Conservation (phyloP, 495 filamentous ascomycete species). For the Penicillium herquei region DNA sequence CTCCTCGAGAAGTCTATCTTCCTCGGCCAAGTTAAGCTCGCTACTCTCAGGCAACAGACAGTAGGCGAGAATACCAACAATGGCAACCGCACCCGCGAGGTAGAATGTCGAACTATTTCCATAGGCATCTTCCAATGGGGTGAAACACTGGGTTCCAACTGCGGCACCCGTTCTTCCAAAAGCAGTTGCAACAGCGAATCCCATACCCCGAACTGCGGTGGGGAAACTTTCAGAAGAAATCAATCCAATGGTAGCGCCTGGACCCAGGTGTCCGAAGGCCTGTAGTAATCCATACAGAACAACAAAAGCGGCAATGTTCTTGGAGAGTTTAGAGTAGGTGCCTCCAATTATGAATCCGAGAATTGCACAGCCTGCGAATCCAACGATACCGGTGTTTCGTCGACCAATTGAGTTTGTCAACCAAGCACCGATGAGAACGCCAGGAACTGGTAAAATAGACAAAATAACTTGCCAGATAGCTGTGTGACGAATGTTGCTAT, state of each 20-base stretch:
- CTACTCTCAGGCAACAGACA: slow-evolving; percentile 35
- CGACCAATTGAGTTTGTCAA: slow-evolving; percentile 34
- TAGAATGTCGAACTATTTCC: slow-evolving; percentile 35
- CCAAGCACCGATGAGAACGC: slow-evolving; percentile 34
- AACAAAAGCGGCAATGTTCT: slow-evolving; percentile 34
- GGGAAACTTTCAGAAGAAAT: slow-evolving; percentile 36
- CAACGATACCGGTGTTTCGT: slow-evolving; percentile 31
- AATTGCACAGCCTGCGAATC: slow-evolving; percentile 33
- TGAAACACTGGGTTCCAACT: slow-evolving; percentile 35
- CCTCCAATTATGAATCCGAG: slow-evolving; percentile 38
- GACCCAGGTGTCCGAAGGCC: slow-evolving; percentile 37
- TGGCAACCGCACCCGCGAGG: slow-evolving; percentile 28
- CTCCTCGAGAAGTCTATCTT: slow-evolving; percentile 26
- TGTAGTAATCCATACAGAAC: slow-evolving; percentile 38
- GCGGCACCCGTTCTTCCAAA: slow-evolving; percentile 38
- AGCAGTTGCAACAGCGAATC: slow-evolving; percentile 34
- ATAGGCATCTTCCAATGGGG: slow-evolving; percentile 25
- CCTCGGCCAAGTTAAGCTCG: slow-evolving; percentile 28
- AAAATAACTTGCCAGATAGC: slow-evolving; percentile 40
- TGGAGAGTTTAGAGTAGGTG: slow-evolving; percentile 25
- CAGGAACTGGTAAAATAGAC: slow-evolving; percentile 34
- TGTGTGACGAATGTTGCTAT: slow-evolving; percentile 30
- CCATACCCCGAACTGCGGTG: slow-evolving; percentile 37
- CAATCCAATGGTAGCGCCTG: slow-evolving; percentile 34
- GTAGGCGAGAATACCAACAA: slow-evolving; percentile 32